A percentile compares a stretch with the other conserved stretches of the same genome.
phyloP scores from a whole-genome alignment of 345 rosid species.

The Murraya paniculata region DNA sequence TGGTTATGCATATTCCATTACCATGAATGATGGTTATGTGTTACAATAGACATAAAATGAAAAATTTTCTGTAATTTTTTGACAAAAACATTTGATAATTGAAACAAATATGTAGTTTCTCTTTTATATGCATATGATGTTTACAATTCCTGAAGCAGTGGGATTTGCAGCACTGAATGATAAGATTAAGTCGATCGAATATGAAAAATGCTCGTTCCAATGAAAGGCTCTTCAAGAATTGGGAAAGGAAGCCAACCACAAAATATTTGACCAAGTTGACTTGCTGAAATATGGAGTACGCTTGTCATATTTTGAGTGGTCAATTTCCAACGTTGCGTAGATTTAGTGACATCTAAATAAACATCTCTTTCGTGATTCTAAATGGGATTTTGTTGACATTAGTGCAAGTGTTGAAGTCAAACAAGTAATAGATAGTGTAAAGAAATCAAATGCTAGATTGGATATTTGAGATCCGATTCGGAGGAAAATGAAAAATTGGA shows the following conservation, averaged over 20 bases:
- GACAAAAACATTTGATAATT: neutral
- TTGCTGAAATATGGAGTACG: neutral
- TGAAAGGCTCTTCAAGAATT: neutral
- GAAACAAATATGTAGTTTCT: neutral
- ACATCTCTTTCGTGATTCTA: neutral
- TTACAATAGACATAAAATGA: too few species aligned
- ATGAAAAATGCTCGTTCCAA: too few species aligned
- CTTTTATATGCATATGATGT: neutral
- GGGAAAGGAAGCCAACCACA: neutral
- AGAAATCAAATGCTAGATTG: neutral
- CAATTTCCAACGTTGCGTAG: neutral
- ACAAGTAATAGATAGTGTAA: neutral
- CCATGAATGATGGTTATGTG: too few species aligned
- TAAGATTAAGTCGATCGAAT: neutral
- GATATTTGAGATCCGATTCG: neutral
- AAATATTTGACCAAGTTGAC: neutral
- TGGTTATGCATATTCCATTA: too few species aligned
- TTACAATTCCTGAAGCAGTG: conserved; percentile 19
- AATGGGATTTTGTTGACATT: conserved; percentile 4
- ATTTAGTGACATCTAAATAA: neutral
- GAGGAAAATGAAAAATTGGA: neutral
- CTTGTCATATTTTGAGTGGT: neutral
- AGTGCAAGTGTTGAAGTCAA: neutral
- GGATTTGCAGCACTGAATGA: conserved; percentile 34
- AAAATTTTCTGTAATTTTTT: too few species aligned